These are phyloP conservation scores for Thinopyrum elongatum DNA, from an alignment of 176 grass and related monocot species.

Conservation along the genomic window DNA sequence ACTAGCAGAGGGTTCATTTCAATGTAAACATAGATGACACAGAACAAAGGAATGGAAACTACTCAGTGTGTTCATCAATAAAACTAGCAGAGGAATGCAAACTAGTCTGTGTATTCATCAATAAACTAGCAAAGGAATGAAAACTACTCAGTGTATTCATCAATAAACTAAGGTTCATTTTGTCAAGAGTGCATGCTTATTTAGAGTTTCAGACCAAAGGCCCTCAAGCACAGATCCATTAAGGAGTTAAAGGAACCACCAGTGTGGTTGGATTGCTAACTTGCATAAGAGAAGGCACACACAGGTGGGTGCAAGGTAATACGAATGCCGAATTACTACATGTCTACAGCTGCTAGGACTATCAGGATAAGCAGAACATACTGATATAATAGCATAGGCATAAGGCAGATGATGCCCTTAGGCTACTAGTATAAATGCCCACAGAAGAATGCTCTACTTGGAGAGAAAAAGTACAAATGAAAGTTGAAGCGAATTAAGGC, in stretches of 20 bases:
- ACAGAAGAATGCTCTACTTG: neutral
- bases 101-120: neutral
- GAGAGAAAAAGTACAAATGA: neutral
- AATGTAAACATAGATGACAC: neutral
- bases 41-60: neutral
- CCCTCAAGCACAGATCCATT: neutral
- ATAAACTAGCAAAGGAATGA: neutral
- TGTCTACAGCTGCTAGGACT: neutral
- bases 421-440: neutral
- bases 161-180: neutral
- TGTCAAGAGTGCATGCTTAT: neutral
- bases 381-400: neutral
- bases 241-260: neutral
- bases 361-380: neutral
- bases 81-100: neutral
- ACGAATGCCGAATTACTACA: neutral
- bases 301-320: neutral
- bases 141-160: neutral
- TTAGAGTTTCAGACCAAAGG: neutral
- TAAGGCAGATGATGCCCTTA: neutral
- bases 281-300: neutral
- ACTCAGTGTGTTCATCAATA: neutral
- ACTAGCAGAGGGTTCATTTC: neutral
- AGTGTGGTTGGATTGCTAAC: neutral
- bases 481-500: slow-evolving; percentile 1